Conservation (phyloP, 2,329 filamentous ascomycete species). For the Cytospora piceae region DNA sequence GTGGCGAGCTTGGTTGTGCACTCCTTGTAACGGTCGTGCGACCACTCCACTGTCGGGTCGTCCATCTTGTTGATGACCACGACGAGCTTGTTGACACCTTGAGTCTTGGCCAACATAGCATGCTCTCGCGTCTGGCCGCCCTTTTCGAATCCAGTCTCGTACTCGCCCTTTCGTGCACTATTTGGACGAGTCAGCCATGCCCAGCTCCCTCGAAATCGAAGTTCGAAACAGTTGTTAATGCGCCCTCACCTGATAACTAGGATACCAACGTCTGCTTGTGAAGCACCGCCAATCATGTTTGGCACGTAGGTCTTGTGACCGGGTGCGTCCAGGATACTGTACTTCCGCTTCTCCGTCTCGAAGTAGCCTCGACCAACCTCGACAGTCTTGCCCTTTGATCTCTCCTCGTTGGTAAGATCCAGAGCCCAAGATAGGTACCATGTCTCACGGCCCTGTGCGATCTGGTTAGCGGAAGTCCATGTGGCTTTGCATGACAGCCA, state of each 20-base stretch:
- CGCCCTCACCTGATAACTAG: conserved; percentile 59
- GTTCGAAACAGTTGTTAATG: neutral
- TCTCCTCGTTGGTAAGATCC: conserved; percentile 95
- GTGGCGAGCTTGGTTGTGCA: conserved; percentile 85
- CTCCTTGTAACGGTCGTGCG: conserved; percentile 87
- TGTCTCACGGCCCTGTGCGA: conserved; percentile 74
- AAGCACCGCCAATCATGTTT: conserved; percentile 96
- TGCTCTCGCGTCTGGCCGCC: conserved; percentile 97
- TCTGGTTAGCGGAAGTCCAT: neutral
- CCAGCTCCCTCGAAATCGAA: no score
- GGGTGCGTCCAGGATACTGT: conserved; percentile 95
- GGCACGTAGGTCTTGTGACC: conserved; percentile 98
- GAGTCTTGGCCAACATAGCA: conserved; percentile 96
- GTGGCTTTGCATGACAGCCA: neutral
- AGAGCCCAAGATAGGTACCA: conserved; percentile 99
- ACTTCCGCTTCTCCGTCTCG: conserved; percentile 93
- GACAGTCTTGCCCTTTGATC: conserved; percentile 95
- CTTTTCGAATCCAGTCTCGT: conserved; percentile 96
- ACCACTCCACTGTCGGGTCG: conserved; percentile 95
- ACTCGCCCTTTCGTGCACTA: conserved; percentile 95
- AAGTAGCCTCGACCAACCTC: conserved; percentile 96
- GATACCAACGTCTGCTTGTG: conserved; percentile 91
- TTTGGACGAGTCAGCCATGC: conserved; percentile 56
- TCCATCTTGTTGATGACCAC: conserved; percentile 99
- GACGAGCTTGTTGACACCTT: conserved; percentile 95